phyloP scores from a whole-genome alignment of 73 alveolate species.

The Paramecium biaurelia region DNA sequence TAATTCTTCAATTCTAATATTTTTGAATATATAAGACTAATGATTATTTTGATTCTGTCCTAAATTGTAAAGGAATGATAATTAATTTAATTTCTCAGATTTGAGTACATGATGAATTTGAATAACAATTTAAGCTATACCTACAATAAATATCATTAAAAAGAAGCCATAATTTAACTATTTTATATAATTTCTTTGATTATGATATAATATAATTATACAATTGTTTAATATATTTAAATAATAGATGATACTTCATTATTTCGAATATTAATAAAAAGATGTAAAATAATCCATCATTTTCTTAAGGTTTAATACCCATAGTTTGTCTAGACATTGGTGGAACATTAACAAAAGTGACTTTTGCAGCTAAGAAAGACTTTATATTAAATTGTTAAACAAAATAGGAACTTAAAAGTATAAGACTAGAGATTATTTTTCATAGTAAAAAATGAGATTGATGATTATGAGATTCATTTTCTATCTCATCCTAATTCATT shows the following conservation, averaged over 20 bases:
- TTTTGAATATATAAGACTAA: not conserved
- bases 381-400: not conserved
- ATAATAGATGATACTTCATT: not conserved
- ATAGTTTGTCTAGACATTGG: conserved; percentile 58
- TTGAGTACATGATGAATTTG: not conserved
- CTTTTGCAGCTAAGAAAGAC: conserved; percentile 19
- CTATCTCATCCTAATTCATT: not conserved
- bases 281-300: conserved; percentile 1
- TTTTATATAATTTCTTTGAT: not conserved
- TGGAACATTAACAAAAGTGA: conserved; percentile 58
- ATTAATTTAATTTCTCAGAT: too few relatives aligned
- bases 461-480: not conserved
- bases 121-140: not conserved
- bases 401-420: conserved; percentile 38
- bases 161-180: not conserved
- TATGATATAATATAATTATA: not conserved
- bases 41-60: too few relatives aligned
- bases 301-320: conserved; percentile 32
- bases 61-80: too few relatives aligned
- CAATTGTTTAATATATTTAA: not conserved
- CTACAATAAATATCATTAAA: not conserved
- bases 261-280: not conserved
- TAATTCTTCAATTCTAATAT: not conserved
- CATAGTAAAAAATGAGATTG: not conserved
- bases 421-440: not conserved